Percentiles rank a stretch among this genome's conserved stretches.
phyloP scores from a whole-genome alignment of 1,284 basidiomycete species.

The Trametes polyzona region DNA sequence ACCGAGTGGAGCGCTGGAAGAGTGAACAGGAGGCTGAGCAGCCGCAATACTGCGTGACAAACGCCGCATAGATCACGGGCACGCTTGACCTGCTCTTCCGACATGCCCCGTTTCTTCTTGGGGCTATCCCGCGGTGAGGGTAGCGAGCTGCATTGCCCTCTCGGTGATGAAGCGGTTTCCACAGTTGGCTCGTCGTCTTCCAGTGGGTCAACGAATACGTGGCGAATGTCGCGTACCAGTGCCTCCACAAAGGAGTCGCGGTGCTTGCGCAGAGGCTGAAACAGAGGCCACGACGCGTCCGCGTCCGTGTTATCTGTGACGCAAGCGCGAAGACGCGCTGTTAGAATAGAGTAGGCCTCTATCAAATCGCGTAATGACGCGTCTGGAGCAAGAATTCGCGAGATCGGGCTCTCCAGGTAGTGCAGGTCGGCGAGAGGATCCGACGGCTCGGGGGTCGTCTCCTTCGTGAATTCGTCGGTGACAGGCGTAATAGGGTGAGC shows the following conservation, averaged over 20 bases:
- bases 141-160: slow-evolving; percentile 39
- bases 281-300: slow-evolving; percentile 69
- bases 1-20: slow-evolving; percentile 58
- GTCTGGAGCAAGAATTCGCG: slow-evolving; percentile 54
- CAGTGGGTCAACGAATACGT: slow-evolving; percentile 62
- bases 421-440: slow-evolving; percentile 64
- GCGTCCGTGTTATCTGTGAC: slow-evolving; percentile 52
- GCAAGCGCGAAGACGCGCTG: slow-evolving; percentile 59
- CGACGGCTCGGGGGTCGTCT: slow-evolving; percentile 70
- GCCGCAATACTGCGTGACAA: slow-evolving; percentile 65
- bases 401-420: slow-evolving; percentile 66
- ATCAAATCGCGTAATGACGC: slow-evolving; percentile 59
- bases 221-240: slow-evolving; percentile 64
- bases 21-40: slow-evolving; percentile 63
- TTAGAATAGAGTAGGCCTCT: slow-evolving; percentile 71
- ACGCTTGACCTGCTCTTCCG: slow-evolving; percentile 73
- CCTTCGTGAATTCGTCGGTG: slow-evolving; percentile 50
- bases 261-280: slow-evolving; percentile 65
- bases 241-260: slow-evolving; percentile 52
- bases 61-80: slow-evolving; percentile 76
- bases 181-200: slow-evolving; percentile 27
- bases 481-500: slow-evolving; percentile 40
- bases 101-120: slow-evolving; percentile 69
- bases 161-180: slow-evolving; percentile 28
- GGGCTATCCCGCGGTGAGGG: slow-evolving; percentile 55